Evolutionary conservation across 2,329 filamentous ascomycete genomes (phyloP), one percentile per base, ranked within the genome.

Genomic region (Ophiosphaerella herpotricha): DNA sequence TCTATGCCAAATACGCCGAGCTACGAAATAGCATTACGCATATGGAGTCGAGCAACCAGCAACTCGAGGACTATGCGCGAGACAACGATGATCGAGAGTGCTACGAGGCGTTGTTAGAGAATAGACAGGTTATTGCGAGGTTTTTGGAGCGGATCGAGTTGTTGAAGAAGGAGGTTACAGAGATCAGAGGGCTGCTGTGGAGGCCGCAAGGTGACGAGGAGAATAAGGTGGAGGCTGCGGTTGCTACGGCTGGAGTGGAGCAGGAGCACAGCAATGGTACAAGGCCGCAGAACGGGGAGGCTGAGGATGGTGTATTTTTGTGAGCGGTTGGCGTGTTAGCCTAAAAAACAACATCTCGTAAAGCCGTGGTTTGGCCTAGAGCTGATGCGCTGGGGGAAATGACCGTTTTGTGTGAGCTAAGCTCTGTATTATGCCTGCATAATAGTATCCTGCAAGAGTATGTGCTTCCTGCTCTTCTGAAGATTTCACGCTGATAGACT

Each of bases 1-100:
- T 92, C 6, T 85, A 88, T 74, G 80, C 88, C 73, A 91, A 91
- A 74, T 83, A 87, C 51, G 82, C 88, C 67, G 89, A 92, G 72
- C 80, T 92, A 54, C 84, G 83, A 69, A 91, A 91, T 80, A 84
- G 80, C 61, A 86, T 91, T 67, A 80, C 82, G 21, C 88, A 92
- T 72, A 84, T 92, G 23, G 82, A 86, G 64, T 85, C 85, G 71
- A 89, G 85, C 56, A 92, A 91, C 75, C 81, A 82, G 56, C 84
- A 91, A 70, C 85, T 91, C 50, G 78, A 81, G 47, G 87, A 87
- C 31, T 91, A 84, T 61, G 62, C 63, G 8, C 54, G 64, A 3
- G 51, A 62, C 4, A 74, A 77, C 21, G 80, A 85, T 13, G 89
- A 92, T 66, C 78, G 79, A 54, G 88, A 89, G 70, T 92, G 89